Base-by-base conservation (phyloP, 441 rosid genomes). In the Mallotus repandus region DNA sequence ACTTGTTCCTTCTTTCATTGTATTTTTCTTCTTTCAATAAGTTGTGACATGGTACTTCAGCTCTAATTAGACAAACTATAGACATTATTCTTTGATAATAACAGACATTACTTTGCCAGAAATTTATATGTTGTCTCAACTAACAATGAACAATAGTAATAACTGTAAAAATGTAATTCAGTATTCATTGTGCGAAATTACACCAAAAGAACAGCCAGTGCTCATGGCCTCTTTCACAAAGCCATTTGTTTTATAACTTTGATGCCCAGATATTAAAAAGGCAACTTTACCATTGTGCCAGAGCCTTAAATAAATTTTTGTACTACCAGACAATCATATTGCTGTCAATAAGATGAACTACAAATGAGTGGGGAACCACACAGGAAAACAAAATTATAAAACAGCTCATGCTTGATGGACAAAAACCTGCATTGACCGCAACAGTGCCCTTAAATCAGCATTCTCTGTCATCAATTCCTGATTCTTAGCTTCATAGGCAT, bases 381-480 rank as follows among this genome's bases (percentile, higher is more conserved):
- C 29, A 25, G 29, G 29, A 50, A n/a, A 63, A 16, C 15, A 58
- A 10, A 74, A 53, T 57, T 4, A 62, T 6, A 9, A 74, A 60
- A 21, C 63, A 69, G n/a, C 16, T 41, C 61, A 13, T n/a, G 8
- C 38, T 32, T 59, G 38, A 19, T 49, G 32, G 57, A 14, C 18
- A 54, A 29, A 48, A 77, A 93, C 98, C 91, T 96, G 98, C 98
- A 93, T 96, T 79, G 99, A 96, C 63, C 98, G 84, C 73, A 96
- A 81, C 62, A 88, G 77, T 60, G 97, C 98, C 86, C 99, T 89
- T 77, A 96, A 82, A 81, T 89, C 97, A 59, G 89, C 73, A 85
- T 96, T 96, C 80, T 96, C 99, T 54, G 94, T 86, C 88, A 92
- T 88, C 70, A 96, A 74, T 73, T 96, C 99, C 81, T 96, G 99